Evolutionary conservation across 768 basidiomycete species (phyloP).

Genomic region (Trametes cingulata): DNA sequence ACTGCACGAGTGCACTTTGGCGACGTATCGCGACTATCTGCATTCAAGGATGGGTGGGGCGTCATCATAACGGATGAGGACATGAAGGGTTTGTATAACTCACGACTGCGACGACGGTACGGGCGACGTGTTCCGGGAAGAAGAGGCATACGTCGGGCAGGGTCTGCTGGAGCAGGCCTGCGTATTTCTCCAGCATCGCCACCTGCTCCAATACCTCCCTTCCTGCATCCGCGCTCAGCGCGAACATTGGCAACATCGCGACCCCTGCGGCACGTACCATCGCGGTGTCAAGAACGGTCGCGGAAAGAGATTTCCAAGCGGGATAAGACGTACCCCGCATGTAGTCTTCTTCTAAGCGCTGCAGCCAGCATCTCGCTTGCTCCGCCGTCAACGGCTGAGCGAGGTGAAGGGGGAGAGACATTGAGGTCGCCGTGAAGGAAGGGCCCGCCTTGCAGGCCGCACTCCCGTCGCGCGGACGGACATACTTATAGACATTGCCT

Average conservation of each 20-base stretch:
- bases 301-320: too few relatives aligned
- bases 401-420: conserved; percentile 11
- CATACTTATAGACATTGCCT: conserved; percentile 11
- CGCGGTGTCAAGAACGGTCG: neutral
- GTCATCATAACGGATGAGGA: neutral
- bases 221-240: neutral
- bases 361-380: conserved; percentile 10
- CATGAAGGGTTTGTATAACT: neutral
- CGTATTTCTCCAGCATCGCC: neutral
- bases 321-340: neutral
- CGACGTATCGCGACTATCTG: neutral
- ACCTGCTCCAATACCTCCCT: neutral
- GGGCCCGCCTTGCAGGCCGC: conserved; percentile 14
- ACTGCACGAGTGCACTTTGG: neutral
- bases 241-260: neutral
- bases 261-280: neutral
- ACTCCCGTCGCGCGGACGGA: neutral
- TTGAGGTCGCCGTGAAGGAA: conserved; percentile 10
- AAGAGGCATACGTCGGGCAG: neutral
- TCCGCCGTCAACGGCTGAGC: conserved; percentile 11
- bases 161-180: conserved; percentile 13
- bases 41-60: too few relatives aligned
- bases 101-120: conserved; percentile 7
- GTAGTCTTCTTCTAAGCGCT: neutral
- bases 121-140: neutral